These are phyloP conservation scores for Boletus bicolor DNA, from an alignment of 768 basidiomycete genomes.

Conservation along the genomic window DNA sequence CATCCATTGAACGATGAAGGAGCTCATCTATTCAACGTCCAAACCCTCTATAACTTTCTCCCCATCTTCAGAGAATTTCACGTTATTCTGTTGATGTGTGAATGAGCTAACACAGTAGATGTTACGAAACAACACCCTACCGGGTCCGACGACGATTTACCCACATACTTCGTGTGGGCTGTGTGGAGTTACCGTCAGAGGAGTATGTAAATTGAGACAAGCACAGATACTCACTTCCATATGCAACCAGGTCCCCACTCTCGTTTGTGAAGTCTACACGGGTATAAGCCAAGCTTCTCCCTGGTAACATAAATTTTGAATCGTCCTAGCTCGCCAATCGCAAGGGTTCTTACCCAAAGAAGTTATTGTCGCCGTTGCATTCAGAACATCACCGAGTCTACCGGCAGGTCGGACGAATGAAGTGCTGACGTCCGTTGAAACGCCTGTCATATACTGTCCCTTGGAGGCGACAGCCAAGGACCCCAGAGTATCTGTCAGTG, in stretches of 20 bases:
- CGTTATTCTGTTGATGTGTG: conserved; percentile 50
- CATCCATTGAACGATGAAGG: neutral
- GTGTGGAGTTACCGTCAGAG: conserved; percentile 2
- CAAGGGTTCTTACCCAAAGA: conserved; percentile 52
- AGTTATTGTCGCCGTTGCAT: conserved; percentile 61
- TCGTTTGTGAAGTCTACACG: conserved; percentile 70
- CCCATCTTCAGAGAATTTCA: conserved; percentile 78
- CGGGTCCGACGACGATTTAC: conserved; percentile 52
- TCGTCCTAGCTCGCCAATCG: neutral
- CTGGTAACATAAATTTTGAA: conserved; percentile 34
- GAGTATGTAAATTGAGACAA: no score
- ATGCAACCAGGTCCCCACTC: conserved; percentile 69
- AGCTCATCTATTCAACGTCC: conserved; percentile 13
- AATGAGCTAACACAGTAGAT: neutral
- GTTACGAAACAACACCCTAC: conserved; percentile 24
- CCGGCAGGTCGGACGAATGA: conserved; percentile 79
- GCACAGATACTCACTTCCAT: conserved; percentile 57
- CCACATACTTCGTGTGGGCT: conserved; percentile 88
- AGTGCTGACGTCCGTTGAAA: conserved; percentile 77
- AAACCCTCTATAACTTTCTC: conserved; percentile 62
- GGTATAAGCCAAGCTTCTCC: conserved; percentile 78
- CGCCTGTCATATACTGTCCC: conserved; percentile 85
- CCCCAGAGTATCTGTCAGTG: conserved; percentile 80
- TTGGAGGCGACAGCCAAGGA: conserved; percentile 80
- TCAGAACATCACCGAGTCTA: conserved; percentile 61